Base-by-base conservation (phyloP, 169 alveolate species). In the Theileria sp. region DNA sequence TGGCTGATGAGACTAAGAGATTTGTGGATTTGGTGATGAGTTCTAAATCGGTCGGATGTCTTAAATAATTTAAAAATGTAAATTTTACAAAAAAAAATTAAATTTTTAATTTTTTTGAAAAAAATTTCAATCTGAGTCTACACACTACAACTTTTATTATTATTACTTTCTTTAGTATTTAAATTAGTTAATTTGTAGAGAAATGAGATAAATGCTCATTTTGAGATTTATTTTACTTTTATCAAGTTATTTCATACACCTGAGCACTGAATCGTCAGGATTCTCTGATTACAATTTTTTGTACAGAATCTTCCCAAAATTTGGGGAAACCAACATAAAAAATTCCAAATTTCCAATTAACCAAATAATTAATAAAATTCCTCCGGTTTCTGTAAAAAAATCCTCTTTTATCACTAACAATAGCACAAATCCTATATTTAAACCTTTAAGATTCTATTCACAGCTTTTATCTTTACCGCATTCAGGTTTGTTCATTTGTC, bases 1-100 rank as follows among this genome's bases (percentile, higher is more conserved):
- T 79, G 10, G 95, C 96, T 0, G 28, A 17, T 10, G 86, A 83
- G 56, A 83, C 81, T n/a, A 77, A 66, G 8, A 79, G 71, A 0
- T 83, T 76, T 44, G 50, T 83, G n/a, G 86, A 83, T 5, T 34
- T 54, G 60, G 78, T 83, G 0, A 6, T 75, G 50, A 19, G 8
- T 13, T 79, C 80, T 21, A 56, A 66, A 61, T 15, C 21, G 17
- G 44, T 83, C 1, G 89, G 86, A 50, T 68, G 89, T 62, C 28
- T 83, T 4, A 67, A 60, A 30, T 17, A 76, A n/a, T 8, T 23
- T 19, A 75, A 15, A 8, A 62, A 10, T 32, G 10, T 9, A 58
- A 21, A 6, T 66, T 0, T 7, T 21, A 65, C 15, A 32, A 0
- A 7, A n/a, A 69, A 36, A 23, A 10, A 5, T 9, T 44, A 5